Evolutionary conservation across 495 filamentous ascomycete species (phyloP).

Genomic region (Neurospora terricola): DNA sequence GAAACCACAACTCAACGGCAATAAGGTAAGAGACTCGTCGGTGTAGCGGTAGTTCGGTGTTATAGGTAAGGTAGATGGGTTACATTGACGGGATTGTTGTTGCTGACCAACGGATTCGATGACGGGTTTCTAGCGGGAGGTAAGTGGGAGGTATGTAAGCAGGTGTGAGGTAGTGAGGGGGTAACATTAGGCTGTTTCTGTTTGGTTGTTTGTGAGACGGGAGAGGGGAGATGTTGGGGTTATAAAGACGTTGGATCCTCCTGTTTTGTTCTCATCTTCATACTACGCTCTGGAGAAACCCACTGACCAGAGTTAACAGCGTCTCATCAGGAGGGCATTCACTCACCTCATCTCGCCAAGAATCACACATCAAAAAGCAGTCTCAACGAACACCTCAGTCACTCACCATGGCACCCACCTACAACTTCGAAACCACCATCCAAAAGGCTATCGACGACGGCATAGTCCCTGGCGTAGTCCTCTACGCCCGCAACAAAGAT

Average conservation of each 20-base stretch:
- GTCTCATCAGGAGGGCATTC: neutral
- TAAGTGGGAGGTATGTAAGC: neutral
- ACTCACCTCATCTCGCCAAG: neutral
- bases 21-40: no score
- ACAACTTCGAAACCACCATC: constrained; percentile 13
- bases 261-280: neutral
- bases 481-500: constrained; percentile 15
- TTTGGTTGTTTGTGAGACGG: neutral
- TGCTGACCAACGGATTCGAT: neutral
- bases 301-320: neutral
- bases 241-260: neutral
- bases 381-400: neutral
- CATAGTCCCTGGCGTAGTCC: constrained; percentile 16
- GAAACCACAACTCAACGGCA: no score
- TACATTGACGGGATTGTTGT: neutral
- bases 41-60: neutral
- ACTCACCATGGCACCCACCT: neutral
- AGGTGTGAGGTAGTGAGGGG: neutral
- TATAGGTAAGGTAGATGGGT: neutral
- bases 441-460: constrained; percentile 13
- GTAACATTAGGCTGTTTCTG: neutral
- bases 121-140: neutral
- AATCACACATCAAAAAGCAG: neutral
- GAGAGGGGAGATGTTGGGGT: neutral
- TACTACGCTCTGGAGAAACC: neutral